Base-by-base conservation (phyloP, 108 stramenopile species). In the Cyclotella choctawhatcheeana region DNA sequence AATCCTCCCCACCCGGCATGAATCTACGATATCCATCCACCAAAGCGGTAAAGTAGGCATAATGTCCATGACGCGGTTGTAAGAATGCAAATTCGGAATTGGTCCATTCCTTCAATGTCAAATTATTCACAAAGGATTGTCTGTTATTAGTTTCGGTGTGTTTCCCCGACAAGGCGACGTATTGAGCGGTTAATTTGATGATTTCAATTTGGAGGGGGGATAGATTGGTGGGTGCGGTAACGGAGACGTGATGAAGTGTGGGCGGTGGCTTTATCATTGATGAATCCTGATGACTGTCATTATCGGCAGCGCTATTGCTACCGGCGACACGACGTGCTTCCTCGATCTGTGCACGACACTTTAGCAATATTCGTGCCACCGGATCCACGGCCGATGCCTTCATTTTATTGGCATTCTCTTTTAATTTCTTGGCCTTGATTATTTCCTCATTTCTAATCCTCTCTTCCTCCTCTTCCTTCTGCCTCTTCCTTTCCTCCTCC, bases 171-270 rank as follows among this genome's bases (percentile, higher is more conserved):
- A 95, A 77, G 5, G 97, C 97, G 14, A 93, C 91, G 69, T 94
- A 98, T 76, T 98, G 97, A n/a, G 99, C 99, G 6, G 97, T 97
- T 7, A 99, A 84, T 81, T 98, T 96, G 65, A 96, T 92, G 30
- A 88, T 69, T 63, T 97, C 97, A 5, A 97, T 71, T 64, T 98
- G 93, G 20, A 89, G 68, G 2, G 93, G 82, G 17, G 86, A 79
- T 16, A 97, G 68, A 35, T 86, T 82, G 12, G 85, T 53, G 7
- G 94, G 93, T 12, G 97, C 93, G 20, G 91, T 89, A 44, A 92
- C 67, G 21, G 77, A 55, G 17, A 89, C 82, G 44, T 95, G 93
- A 50, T 88, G 89, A 56, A 96, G 79, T 0, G 89, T 69, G 21
- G 87, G 87, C 0, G 97, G 97, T 14, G 91, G 71, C n/a, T n/a